Evolutionary conservation across 2,329 filamentous ascomycete species (phyloP), one percentile per base, ranked within the genome.

Genomic region (Venturiaceae sp.): DNA sequence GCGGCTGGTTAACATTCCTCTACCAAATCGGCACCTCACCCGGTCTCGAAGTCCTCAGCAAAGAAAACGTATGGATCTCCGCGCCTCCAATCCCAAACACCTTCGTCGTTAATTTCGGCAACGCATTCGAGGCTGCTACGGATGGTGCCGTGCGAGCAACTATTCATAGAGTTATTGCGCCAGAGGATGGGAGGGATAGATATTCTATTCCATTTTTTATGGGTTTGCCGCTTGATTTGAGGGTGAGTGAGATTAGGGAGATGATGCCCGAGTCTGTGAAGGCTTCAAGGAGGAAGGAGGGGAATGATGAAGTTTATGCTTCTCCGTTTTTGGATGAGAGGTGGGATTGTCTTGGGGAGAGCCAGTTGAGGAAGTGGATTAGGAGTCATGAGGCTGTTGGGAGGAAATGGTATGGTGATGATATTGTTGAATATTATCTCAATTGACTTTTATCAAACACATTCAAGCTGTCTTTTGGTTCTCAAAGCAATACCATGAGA

Each of bases 1-100:
- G 81, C 0, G 82, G 82, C 3, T 85, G 81, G 81, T 82, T 82
- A 72, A 85, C 83, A 0, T 85, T 86, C 62, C 75, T 86, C 3
- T 76, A 83, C 1, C 83, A 86, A 66, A 79, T 82, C 6, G 81
- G 79, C 0, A 13, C 37, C 9, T 77, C 80, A 3, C 69, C 74
- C 41, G 77, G 81, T 0, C 69, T 83, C 0, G 77, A 83, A 63
- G 79, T 77, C 0, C 73, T 83, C 16, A 77, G 77, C 60, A 72
- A 74, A 39, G 64, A 65, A 0, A 79, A 78, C 1, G 61, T 66
- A 2, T 83, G 80, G 81, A 67, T 83, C 23, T 71, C 78, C 36
- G 79, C 78, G 5, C 76, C 76, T 0, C 74, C 72, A 0, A 66
- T 82, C 1, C 68, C 71, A 0, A 75, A 72, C 0, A 80, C 78